phyloP scores from a whole-genome alignment of 2,329 filamentous ascomycete species.

The Thelonectria discophora region DNA sequence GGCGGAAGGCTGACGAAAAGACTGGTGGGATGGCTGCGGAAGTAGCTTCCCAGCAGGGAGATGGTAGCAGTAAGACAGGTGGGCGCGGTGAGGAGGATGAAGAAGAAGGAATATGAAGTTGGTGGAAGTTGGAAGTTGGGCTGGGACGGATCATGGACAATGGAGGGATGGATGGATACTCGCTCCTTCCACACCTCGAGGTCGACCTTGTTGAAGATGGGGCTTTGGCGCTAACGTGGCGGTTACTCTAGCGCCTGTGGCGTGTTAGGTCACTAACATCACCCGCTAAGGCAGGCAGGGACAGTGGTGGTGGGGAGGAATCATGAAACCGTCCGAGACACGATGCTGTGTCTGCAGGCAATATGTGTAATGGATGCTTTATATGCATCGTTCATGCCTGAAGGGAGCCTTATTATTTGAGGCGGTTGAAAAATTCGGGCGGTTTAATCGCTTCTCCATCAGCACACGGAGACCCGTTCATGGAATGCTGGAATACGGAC shows the following conservation, averaged over 20 bases:
- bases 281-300: constrained; percentile 27
- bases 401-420: too few relatives aligned
- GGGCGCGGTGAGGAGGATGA: not conserved
- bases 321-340: not conserved
- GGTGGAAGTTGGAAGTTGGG: constrained; percentile 20
- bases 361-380: not conserved
- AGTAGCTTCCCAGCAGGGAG: not conserved
- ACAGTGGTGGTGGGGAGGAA: not conserved
- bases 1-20: constrained; percentile 3
- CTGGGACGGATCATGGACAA: constrained; percentile 6
- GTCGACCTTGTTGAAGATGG: constrained; percentile 4
- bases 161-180: constrained; percentile 30
- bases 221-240: constrained; percentile 35
- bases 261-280: constrained; percentile 9
- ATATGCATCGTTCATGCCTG: too few relatives aligned
- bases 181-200: not conserved
- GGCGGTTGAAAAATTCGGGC: too few relatives aligned
- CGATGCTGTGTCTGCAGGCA: not conserved
- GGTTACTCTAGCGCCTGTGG: constrained; percentile 38
- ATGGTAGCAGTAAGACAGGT: not conserved
- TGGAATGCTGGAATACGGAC: too few relatives aligned
- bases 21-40: constrained; percentile 1
- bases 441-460: too few relatives aligned
- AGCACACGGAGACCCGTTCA: too few relatives aligned
- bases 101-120: constrained; percentile 18